Conservation (phyloP, 129 eudicot genomes). For the Flaveria ramosissima region DNA sequence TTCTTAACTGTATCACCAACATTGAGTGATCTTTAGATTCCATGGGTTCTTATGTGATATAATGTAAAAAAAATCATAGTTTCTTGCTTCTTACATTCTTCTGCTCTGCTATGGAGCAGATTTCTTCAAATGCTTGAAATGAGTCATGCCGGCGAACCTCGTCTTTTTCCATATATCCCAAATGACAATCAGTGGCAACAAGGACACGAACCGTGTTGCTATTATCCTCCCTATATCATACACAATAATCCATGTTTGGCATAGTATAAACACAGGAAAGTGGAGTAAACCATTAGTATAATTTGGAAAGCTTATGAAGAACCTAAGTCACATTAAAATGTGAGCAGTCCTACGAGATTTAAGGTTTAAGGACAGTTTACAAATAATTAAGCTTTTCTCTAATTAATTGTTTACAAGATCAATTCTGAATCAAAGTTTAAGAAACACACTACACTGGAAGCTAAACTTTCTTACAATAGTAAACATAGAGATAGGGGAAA, state of each 20-base stretch:
- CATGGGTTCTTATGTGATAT: not conserved
- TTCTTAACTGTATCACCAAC: not conserved
- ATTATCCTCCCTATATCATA: constrained; percentile 62
- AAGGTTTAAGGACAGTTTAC: not conserved
- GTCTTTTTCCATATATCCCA: constrained; percentile 97
- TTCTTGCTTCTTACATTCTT: constrained; percentile 52
- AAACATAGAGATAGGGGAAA: not conserved
- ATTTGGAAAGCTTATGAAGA: not conserved
- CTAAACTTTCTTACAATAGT: not conserved
- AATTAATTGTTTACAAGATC: not conserved
- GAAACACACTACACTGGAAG: not conserved
- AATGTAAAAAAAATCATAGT: not conserved
- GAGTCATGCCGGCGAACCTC: constrained; percentile 97
- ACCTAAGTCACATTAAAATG: not conserved
- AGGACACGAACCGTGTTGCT: constrained; percentile 77
- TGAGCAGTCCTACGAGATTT: not conserved
- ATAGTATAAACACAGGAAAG: constrained; percentile 8
- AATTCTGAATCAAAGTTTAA: not conserved
- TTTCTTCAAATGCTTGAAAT: constrained; percentile 94
- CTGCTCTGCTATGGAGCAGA: constrained; percentile 90
- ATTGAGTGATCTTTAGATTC: too few species aligned
- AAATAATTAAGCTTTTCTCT: constrained; percentile 5
- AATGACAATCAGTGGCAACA: constrained; percentile 94
- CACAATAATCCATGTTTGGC: not conserved
- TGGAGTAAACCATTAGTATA: not conserved